phyloP scores from a whole-genome alignment of 208 protist species.

The Trypanosoma boissoni region DNA sequence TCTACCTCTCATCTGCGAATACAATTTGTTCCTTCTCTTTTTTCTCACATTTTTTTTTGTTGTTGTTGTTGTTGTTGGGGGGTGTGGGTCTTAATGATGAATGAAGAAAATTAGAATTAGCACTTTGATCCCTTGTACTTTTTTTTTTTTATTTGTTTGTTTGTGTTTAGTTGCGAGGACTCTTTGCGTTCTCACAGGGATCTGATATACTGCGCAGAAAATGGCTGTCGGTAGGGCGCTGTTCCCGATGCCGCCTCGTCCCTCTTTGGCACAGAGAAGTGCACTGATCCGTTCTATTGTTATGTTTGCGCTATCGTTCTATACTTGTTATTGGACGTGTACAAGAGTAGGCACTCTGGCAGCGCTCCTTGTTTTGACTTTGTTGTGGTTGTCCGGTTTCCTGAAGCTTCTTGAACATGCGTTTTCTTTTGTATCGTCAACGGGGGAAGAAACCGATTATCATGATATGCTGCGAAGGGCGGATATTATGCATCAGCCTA shows the following conservation, averaged over 20 bases:
- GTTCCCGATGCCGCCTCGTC: neutral
- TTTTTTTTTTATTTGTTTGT: too few relatives aligned
- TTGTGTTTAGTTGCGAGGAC: too few relatives aligned
- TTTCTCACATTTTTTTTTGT: too few relatives aligned
- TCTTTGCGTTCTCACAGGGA: too few relatives aligned
- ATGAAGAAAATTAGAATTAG: too few relatives aligned
- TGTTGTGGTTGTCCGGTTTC: conserved; percentile 19
- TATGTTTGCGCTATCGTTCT: conserved; percentile 10
- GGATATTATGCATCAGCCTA: conserved; percentile 85
- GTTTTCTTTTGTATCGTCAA: conserved; percentile 13
- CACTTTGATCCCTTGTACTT: too few relatives aligned
- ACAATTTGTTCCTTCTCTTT: too few relatives aligned
- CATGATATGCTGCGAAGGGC: conserved; percentile 69
- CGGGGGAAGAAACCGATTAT: conserved; percentile 35
- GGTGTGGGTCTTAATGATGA: too few relatives aligned
- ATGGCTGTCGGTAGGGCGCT: conserved; percentile 11
- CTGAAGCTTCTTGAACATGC: conserved; percentile 20
- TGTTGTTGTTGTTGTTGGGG: too few relatives aligned
- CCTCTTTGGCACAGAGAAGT: neutral
- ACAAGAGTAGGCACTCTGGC: conserved; percentile 10
- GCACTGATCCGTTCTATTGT: conserved; percentile 1
- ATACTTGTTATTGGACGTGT: conserved; percentile 13
- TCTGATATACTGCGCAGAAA: too few relatives aligned
- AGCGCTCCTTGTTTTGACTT: conserved; percentile 3
- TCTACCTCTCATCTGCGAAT: too few relatives aligned